These are phyloP conservation scores for Prinsepia uniflora DNA, from an alignment of 306 rosid species.

Conservation along the genomic window DNA sequence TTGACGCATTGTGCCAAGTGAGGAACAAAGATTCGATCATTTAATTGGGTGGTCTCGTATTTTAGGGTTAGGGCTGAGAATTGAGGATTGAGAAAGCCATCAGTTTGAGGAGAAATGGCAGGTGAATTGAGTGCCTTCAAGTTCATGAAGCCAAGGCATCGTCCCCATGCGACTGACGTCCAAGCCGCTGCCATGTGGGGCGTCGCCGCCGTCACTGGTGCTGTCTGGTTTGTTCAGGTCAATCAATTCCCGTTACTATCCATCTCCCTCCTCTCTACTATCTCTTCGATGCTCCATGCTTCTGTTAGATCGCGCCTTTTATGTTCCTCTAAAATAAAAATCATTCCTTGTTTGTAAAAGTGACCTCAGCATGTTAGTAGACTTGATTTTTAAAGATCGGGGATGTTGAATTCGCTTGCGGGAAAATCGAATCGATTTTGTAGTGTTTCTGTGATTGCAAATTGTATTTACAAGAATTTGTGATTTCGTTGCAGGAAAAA, in stretches of 20 bases:
- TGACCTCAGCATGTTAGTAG: neutral
- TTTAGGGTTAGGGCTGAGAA: slow-evolving; percentile 30
- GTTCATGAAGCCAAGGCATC: slow-evolving; percentile 38
- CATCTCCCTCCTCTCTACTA: neutral
- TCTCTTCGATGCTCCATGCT: neutral
- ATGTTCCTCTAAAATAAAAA: neutral
- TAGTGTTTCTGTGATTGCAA: neutral
- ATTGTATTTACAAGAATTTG: neutral
- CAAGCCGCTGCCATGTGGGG: slow-evolving; percentile 87
- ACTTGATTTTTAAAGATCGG: no score
- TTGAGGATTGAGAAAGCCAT: neutral
- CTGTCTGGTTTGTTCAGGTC: slow-evolving; percentile 65
- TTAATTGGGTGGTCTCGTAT: neutral
- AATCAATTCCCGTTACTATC: no score
- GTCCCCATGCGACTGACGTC: slow-evolving; percentile 52
- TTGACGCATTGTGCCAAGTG: neutral
- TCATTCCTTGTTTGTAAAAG: neutral
- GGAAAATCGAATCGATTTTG: neutral
- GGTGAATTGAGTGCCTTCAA: slow-evolving; percentile 36
- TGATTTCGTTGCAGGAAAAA: neutral
- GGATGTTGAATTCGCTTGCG: no score
- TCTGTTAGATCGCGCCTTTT: neutral
- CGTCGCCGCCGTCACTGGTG: slow-evolving; percentile 57
- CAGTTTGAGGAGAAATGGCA: slow-evolving; percentile 31
- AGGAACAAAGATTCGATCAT: slow-evolving; percentile 13